Evolutionary conservation across 306 rosid species (phyloP).

Genomic region (Cucumis sativus): DNA sequence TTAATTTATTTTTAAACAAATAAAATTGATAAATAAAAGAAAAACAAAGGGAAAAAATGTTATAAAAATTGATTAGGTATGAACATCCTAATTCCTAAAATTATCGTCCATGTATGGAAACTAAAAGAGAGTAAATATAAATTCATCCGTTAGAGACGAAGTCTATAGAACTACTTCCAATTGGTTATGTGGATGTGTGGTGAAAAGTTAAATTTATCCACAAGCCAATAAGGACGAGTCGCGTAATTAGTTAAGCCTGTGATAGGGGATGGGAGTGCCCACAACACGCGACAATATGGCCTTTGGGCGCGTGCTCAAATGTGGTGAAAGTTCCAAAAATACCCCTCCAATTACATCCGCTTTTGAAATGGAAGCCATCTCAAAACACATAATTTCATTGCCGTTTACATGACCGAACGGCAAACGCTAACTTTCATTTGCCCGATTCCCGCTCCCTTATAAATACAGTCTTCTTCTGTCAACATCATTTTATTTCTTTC

Average conservation of each 20-base stretch:
- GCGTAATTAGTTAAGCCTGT: neutral
- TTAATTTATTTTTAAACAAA: too few species aligned
- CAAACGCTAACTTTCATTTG: neutral
- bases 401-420: neutral
- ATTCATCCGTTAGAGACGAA: too few species aligned
- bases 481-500: constrained; percentile 1
- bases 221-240: neutral
- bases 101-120: too few species aligned
- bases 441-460: constrained; percentile 35
- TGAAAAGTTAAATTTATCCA: neutral
- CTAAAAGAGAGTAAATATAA: too few species aligned
- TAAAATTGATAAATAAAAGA: too few species aligned
- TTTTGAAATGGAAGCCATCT: neutral
- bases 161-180: too few species aligned
- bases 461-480: constrained; percentile 1
- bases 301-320: neutral
- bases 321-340: neutral
- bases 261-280: neutral
- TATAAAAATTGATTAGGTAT: too few species aligned
- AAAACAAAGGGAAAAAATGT: too few species aligned
- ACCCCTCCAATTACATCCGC: neutral
- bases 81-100: too few species aligned
- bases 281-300: neutral
- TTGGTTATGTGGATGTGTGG: neutral
- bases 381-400: neutral